Evolutionary conservation across 2,329 filamentous ascomycete genomes (phyloP).

Genomic region (Aspergillus sojae): DNA sequence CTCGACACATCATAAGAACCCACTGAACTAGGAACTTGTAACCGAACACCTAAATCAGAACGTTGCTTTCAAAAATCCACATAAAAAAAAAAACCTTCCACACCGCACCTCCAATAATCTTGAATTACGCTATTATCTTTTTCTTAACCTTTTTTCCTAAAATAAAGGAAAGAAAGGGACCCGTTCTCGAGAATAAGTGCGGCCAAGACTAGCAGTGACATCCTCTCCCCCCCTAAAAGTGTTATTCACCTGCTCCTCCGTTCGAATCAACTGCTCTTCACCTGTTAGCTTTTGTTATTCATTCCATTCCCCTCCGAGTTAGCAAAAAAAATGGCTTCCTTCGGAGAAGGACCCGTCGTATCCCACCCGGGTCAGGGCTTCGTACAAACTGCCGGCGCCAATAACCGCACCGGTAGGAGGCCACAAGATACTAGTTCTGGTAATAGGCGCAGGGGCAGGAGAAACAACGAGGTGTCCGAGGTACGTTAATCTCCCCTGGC

Average conservation of each 20-base stretch:
- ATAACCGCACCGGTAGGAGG: not conserved
- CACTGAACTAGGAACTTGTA: not conserved
- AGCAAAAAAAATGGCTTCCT: constrained; percentile 10
- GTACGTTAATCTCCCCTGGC: not conserved
- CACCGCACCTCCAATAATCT: not conserved
- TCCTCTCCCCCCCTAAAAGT: not conserved
- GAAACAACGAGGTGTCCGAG: not conserved
- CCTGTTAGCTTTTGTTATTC: not conserved
- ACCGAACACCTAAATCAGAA: not conserved
- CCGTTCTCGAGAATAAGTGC: constrained; percentile 11
- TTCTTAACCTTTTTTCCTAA: constrained; percentile 12
- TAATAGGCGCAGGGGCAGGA: not conserved
- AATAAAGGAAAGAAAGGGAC: constrained; percentile 12
- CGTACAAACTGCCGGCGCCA: not conserved
- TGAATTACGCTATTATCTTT: not conserved
- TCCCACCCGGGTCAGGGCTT: not conserved
- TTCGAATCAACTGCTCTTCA: not conserved
- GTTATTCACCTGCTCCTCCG: not conserved
- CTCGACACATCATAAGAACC: not conserved
- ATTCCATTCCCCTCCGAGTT: not conserved
- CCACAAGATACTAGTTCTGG: not conserved
- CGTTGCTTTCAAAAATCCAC: not conserved
- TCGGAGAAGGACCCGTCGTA: constrained; percentile 4
- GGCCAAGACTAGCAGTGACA: constrained; percentile 7
- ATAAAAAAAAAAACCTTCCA: too few relatives aligned